Evolutionary conservation across 495 filamentous ascomycete species (phyloP).

Genomic region (Aspergillus cavernicola): DNA sequence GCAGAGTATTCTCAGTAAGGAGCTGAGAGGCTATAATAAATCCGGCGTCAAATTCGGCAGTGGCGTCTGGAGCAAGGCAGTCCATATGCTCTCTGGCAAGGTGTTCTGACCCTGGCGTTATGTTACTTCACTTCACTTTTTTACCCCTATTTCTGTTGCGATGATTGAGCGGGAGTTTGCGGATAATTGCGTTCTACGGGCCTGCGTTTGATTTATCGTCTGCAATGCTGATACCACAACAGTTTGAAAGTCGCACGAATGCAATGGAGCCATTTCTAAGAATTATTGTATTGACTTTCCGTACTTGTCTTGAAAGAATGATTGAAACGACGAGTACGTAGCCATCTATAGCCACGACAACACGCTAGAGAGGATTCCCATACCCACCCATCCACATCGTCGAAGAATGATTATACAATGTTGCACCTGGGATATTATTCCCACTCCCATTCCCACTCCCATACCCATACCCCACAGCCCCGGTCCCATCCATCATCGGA

Average conservation of each 20-base stretch:
- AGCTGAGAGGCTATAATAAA: conserved; percentile 22
- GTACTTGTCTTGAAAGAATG: too few species aligned
- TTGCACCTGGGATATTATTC: not conserved
- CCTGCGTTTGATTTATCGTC: not conserved
- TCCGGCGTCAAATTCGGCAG: conserved; percentile 30
- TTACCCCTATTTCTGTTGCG: not conserved
- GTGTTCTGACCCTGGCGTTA: conserved; percentile 19
- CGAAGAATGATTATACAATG: not conserved
- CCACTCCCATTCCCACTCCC: not conserved
- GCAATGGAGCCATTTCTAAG: not conserved
- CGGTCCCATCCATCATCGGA: not conserved
- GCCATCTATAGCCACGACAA: too few species aligned
- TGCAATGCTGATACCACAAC: conserved; percentile 4
- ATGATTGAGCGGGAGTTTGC: conserved; percentile 5
- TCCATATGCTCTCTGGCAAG: conserved; percentile 33
- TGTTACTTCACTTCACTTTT: not conserved
- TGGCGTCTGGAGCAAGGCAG: conserved; percentile 42
- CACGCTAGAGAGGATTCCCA: conserved; percentile 11
- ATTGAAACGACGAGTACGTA: too few species aligned
- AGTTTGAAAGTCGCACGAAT: not conserved
- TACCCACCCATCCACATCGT: conserved; percentile 6
- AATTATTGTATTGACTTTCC: not conserved
- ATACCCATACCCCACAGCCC: not conserved
- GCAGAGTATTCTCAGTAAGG: conserved; percentile 34
- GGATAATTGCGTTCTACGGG: not conserved